Conservation (phyloP, 495 filamentous ascomycete species). For the Clohesyomyces aquaticus region DNA sequence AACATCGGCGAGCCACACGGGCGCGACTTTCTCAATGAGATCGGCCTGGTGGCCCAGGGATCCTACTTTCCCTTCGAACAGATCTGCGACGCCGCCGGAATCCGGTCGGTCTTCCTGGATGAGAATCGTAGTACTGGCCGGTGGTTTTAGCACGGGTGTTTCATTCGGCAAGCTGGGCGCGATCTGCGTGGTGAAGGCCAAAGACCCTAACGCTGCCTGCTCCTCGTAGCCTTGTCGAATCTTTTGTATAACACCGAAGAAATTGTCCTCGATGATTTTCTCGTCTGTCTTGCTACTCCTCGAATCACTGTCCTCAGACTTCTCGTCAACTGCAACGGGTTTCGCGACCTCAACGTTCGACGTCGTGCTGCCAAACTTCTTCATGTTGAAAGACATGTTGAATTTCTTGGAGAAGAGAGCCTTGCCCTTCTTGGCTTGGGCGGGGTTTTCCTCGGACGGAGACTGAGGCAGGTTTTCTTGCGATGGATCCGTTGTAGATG, state of each 20-base stretch:
- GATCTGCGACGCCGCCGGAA: conserved; percentile 85
- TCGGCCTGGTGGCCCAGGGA: conserved; percentile 77
- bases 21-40: conserved; percentile 78
- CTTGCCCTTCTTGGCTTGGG: conserved; percentile 70
- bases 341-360: conserved; percentile 72
- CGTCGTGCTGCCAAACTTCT: conserved; percentile 74
- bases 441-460: conserved; percentile 59
- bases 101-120: conserved; percentile 91
- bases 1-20: conserved; percentile 91
- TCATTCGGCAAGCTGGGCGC: conserved; percentile 79
- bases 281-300: conserved; percentile 66
- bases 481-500: conserved; percentile 21
- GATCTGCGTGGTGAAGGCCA: conserved; percentile 59
- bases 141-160: conserved; percentile 81
- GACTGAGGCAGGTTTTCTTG: conserved; percentile 27
- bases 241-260: conserved; percentile 77
- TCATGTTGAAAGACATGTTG: conserved; percentile 75
- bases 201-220: conserved; percentile 57
- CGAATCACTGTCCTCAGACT: conserved; percentile 75
- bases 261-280: conserved; percentile 81
- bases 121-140: conserved; percentile 78
- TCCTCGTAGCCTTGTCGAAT: conserved; percentile 80
- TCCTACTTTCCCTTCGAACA: conserved; percentile 86
- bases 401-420: conserved; percentile 86
- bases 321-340: conserved; percentile 75